Evolutionary conservation across 2,329 filamentous ascomycete species (phyloP), one percentile per base, ranked within the genome.

Genomic region (Trichoderma sp.): DNA sequence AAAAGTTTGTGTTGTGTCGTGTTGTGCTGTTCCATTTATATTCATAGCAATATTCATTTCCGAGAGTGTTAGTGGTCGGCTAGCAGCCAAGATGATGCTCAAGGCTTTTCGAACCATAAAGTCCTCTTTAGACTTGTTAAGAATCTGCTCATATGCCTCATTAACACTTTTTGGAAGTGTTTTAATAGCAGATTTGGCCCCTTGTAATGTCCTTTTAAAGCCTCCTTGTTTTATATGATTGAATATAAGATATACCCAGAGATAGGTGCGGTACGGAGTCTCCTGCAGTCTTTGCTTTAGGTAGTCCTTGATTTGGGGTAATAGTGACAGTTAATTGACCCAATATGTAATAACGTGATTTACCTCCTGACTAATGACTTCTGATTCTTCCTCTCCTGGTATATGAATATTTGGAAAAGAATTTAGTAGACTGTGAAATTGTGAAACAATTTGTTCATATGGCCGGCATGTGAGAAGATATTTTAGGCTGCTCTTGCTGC

Each of bases 171-270:
- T 63, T 0, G 78, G 79, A 0, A 79, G 72, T 14, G 67, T 70
- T 28, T 63, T 64, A 68, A 77, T 69, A 8, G n/a, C n/a, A 70
- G 34, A 4, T 46, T 37, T 14, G 73, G 70, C 74, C 39, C 68
- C 71, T 1, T 28, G 6, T n/a, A n/a, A n/a, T n/a, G 67, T 74
- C 49, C 69, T 74, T 46, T 75, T 75, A 21, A 77, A 73, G 51
- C n/a, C n/a, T n/a, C n/a, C n/a, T n/a, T n/a, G 6, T 30, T 30
- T 34, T 30, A 11, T 55, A 61, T 76, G 72, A 16, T 79, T 71
- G 13, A 80, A 77, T 1, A 80, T 73, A 61, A 81, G 74, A 49
- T 78, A 73, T 4, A 80, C 71, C 79, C 77, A 81, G 14, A 82
- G 77, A 56, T 81, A 81, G 0, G 78, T 81, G 13, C 78, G 77